Conservation (phyloP, 768 basidiomycete genomes). For the Hysterangium stoloniferum region DNA sequence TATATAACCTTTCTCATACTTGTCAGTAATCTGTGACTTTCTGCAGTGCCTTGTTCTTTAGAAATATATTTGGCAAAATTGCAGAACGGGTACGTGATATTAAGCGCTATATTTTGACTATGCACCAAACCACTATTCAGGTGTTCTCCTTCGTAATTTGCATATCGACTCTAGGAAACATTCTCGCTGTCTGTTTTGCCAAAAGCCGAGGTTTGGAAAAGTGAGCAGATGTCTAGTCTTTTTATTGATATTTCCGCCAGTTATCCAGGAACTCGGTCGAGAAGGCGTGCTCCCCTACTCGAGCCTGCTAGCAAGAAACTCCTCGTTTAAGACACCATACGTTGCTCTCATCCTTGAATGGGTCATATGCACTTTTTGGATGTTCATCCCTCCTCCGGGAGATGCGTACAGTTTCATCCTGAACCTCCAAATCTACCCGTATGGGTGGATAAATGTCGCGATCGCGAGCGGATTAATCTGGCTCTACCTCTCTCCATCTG, state of each 20-base stretch:
- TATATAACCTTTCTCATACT: neutral
- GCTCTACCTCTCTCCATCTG: slow-evolving; percentile 37
- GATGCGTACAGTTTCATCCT: slow-evolving; percentile 70
- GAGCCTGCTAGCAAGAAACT: slow-evolving; percentile 60
- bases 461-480: slow-evolving; percentile 57
- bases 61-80: slow-evolving; percentile 57
- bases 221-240: slow-evolving; percentile 10
- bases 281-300: slow-evolving; percentile 65
- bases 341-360: slow-evolving; percentile 59
- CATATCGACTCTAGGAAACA: slow-evolving; percentile 55
- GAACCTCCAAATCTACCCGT: slow-evolving; percentile 38
- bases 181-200: slow-evolving; percentile 55
- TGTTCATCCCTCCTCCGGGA: slow-evolving; percentile 55
- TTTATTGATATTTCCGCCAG: slow-evolving; percentile 26
- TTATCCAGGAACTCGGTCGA: slow-evolving; percentile 66
- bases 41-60: slow-evolving; percentile 60
- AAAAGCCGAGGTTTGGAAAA: slow-evolving; percentile 53
- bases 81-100: slow-evolving; percentile 43
- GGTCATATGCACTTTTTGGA: slow-evolving; percentile 45
- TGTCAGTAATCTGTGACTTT: neutral
- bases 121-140: slow-evolving; percentile 26
- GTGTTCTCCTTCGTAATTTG: slow-evolving; percentile 54
- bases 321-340: slow-evolving; percentile 61
- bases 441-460: slow-evolving; percentile 48
- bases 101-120: slow-evolving; percentile 31